Percentiles rank a stretch among this genome's conserved stretches.
phyloP scores from a whole-genome alignment of 2,329 filamentous ascomycete genomes.

The Scedosporium aurantiacum region DNA sequence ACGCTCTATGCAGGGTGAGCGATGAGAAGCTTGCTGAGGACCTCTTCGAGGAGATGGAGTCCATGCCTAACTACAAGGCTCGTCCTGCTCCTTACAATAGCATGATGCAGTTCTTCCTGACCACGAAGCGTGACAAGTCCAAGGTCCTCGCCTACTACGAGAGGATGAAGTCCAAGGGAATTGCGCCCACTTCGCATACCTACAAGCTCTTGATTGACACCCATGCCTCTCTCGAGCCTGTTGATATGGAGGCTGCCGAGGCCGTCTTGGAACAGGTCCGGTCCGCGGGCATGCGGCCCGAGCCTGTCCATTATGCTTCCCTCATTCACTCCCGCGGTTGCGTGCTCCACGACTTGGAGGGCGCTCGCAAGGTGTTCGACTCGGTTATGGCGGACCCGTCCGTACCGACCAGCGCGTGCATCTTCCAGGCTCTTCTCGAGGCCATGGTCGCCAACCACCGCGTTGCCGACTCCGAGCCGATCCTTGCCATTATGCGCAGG shows the following conservation, averaged over 20 bases:
- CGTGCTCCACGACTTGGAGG: slow-evolving; percentile 80
- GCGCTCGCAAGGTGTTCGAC: slow-evolving; percentile 73
- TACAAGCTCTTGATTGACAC: slow-evolving; percentile 97
- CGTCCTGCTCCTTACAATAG: slow-evolving; percentile 96
- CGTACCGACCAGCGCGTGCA: slow-evolving; percentile 65
- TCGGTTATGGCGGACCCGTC: slow-evolving; percentile 57
- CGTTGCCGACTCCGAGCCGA: slow-evolving; percentile 61
- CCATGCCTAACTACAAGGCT: slow-evolving; percentile 97
- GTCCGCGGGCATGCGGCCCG: slow-evolving; percentile 60
- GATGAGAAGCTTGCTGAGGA: slow-evolving; percentile 97
- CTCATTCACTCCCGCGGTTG: slow-evolving; percentile 94
- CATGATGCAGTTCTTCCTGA: slow-evolving; percentile 99
- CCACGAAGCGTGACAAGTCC: slow-evolving; percentile 86
- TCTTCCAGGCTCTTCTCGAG: slow-evolving; percentile 96
- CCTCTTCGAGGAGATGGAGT: slow-evolving; percentile 98
- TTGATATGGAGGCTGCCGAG: slow-evolving; percentile 81
- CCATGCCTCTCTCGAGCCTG: slow-evolving; percentile 83
- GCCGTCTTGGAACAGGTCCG: slow-evolving; percentile 70
- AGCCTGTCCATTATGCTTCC: slow-evolving; percentile 91
- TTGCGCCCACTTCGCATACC: slow-evolving; percentile 86
- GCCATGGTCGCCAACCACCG: slow-evolving; percentile 91
- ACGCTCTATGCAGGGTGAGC: slow-evolving; percentile 90
- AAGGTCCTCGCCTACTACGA: slow-evolving; percentile 94
- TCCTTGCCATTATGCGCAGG: slow-evolving; percentile 65
- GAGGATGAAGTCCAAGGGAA: slow-evolving; percentile 79